phyloP scores from a whole-genome alignment of 768 basidiomycete genomes.

The Leccinum longicurvipes region DNA sequence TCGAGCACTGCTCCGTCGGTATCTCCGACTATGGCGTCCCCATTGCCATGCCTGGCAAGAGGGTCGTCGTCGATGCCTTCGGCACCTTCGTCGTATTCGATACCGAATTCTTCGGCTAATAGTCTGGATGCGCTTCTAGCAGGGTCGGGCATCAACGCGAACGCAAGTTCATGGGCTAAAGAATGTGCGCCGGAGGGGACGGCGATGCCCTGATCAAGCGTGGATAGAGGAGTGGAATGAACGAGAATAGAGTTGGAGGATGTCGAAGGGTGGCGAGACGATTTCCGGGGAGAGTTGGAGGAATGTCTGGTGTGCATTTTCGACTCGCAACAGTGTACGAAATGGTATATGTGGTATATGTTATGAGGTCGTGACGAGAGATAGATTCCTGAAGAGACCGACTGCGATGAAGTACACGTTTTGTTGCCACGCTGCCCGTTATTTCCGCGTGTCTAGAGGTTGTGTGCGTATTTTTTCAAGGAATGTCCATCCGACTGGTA shows the following conservation, averaged over 20 bases:
- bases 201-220: constrained; percentile 29
- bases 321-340: not conserved
- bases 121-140: constrained; percentile 65
- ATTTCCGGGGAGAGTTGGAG: constrained; percentile 28
- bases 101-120: constrained; percentile 84
- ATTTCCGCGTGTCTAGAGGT: not conserved
- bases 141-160: constrained; percentile 86
- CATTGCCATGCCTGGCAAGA: constrained; percentile 26
- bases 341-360: constrained; percentile 6
- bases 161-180: constrained; percentile 83
- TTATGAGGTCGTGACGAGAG: constrained; percentile 11
- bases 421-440: too few relatives aligned
- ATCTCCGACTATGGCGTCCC: constrained; percentile 28
- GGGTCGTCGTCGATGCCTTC: constrained; percentile 61
- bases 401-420: constrained; percentile 1
- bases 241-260: constrained; percentile 17
- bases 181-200: constrained; percentile 47
- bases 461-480: constrained; percentile 17
- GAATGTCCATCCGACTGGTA: constrained; percentile 26
- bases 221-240: constrained; percentile 30
- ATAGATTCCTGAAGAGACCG: constrained; percentile 13
- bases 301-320: constrained; percentile 29
- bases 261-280: constrained; percentile 29
- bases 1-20: constrained; percentile 28
- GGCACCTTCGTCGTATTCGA: constrained; percentile 85